These are phyloP conservation scores for Saccharomyces hybrid DNA, from an alignment of 1,139 yeast genomes.

Conservation along the genomic window DNA sequence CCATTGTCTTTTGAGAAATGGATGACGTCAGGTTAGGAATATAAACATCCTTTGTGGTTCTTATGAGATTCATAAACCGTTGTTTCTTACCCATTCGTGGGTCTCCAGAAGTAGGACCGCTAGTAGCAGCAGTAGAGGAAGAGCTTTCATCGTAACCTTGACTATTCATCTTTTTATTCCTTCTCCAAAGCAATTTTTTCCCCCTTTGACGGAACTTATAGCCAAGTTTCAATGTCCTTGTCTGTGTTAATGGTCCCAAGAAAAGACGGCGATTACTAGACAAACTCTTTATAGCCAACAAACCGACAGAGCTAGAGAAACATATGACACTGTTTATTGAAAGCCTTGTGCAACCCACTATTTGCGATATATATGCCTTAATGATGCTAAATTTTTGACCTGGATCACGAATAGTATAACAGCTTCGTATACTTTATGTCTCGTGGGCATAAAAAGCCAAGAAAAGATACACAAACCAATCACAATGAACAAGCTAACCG, in stretches of 20 bases:
- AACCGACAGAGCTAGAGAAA: background rate
- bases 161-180: background rate
- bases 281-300: constrained; percentile 1
- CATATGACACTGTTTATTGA: background rate
- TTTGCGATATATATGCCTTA: background rate
- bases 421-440: background rate
- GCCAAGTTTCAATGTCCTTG: background rate
- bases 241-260: background rate
- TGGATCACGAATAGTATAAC: background rate
- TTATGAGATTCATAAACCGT: constrained; percentile 40
- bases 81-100: constrained; percentile 23
- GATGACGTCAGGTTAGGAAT: constrained; percentile 46
- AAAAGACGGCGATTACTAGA: background rate
- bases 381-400: background rate
- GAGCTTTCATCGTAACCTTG: background rate
- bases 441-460: background rate
- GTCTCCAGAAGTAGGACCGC: background rate
- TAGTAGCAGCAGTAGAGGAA: background rate
- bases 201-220: constrained; percentile 1
- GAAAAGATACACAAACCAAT: background rate
- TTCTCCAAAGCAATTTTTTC: background rate
- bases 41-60: constrained; percentile 51
- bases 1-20: constrained; percentile 44
- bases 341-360: background rate
- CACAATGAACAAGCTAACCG: background rate